Base-by-base conservation (phyloP, 345 rosid genomes). In the Eucalyptus dawsonii region DNA sequence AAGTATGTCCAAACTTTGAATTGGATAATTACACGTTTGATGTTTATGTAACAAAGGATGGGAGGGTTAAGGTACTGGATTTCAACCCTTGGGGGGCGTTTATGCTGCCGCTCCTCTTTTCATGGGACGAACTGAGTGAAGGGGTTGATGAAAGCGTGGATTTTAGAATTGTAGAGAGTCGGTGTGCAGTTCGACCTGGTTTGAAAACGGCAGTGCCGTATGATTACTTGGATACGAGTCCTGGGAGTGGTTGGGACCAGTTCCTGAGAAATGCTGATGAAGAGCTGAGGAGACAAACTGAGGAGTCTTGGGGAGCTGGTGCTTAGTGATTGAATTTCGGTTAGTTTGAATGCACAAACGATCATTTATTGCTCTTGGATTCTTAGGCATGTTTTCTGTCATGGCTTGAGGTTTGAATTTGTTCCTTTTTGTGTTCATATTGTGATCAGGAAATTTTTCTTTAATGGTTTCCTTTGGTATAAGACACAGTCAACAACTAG, bases 181-280 rank as follows among this genome's bases (percentile, higher is more conserved):
- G 89, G 85, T 93, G 93, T 45, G 88, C 76, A 49, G 96, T 95
- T 51, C 90, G 93, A 60, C 97, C 96, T 24, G 95, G 98, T 86
- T 89, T 96, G 90, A 95, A 96, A 90, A 95, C 94, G 6, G 96
- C 95, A 5, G 96, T 94, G 89, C 97, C 96, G 12, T 96, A 92
- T 65, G 97, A 96, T 92, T 95, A 95, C 91, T 53, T 95, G 92
- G 97, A 97, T 65, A 91, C 92, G 5, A 91, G 94, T 53, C 90
- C 94, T 7, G 96, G 97, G 81, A 95, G 98, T 88, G 97, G 97
- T 17, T 96, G 98, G 98, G 99, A 95, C 86, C 95, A 95, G 89
- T 93, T 95, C 88, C n/a, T 94, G 88, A 93, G 92, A 93, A 93
- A 93, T 88, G 99, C 94, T 5, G 95, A 94, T 72, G 93, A 93